Base-by-base conservation (phyloP, 2,329 filamentous ascomycete species). In the Juglanconis oblonga region DNA sequence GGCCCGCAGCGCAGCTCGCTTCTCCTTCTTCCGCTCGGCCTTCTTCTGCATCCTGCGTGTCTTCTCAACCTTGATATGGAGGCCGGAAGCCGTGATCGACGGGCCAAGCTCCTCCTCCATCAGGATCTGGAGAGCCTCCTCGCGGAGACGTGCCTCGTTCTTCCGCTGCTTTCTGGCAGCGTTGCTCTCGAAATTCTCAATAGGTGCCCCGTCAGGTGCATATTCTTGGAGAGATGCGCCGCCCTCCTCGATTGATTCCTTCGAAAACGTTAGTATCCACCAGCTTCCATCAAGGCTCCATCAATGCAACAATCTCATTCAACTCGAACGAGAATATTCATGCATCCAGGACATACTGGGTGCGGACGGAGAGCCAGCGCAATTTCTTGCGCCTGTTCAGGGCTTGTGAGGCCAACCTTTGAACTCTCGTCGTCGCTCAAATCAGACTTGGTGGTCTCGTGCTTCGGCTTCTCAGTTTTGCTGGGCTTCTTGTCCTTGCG, bases 401-500 rank as follows among this genome's bases (percentile, higher is more conserved):
- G 55, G 59, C 59, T 61, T 58, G 42, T 58, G 38, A 61, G 55
- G 59, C 59, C 59, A 58, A 61, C 59, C 55, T 54, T 61, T 61
- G 35, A 57, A 49, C 48, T 55, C 58, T 44, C 56, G 45, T 53
- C 57, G 35, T 36, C 52, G 29, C 36, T 58, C 4, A 35, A 14
- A 17, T 40, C 49, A 14, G n/a, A 55, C 40, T 44, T 54, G 51
- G 29, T 38, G 24, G 24, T 24, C 45, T 55, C 51, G 36, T 57
- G 52, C 5, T 48, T 44, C 24, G 31, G 51, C 38, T 64, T 66
- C 55, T 59, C 62, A 50, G 59, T 55, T 44, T 53, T 52, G 29
- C 32, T 35, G 52, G 54, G 47, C 57, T 52, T 67, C 57, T 57
- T 62, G 33, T 59, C 55, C 33, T 48, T 61, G 45, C 36, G 35